Conservation (phyloP, 495 filamentous ascomycete genomes). For the Parathielavia appendiculata region DNA sequence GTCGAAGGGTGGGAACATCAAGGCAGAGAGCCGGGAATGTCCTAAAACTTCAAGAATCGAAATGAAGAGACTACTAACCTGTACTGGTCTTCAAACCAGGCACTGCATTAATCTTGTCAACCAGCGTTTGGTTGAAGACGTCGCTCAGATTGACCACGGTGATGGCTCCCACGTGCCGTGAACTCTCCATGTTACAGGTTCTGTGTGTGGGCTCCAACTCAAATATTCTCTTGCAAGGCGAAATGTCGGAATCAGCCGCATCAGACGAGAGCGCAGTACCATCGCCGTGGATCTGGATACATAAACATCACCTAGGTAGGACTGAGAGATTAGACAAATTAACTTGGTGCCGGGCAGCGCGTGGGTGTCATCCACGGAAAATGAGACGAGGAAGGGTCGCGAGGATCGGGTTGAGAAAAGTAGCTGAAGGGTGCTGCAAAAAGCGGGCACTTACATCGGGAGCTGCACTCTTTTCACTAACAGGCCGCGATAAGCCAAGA, state of each 20-base stretch:
- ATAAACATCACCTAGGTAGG: neutral
- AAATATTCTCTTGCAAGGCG: neutral
- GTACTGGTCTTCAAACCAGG: slow-evolving; percentile 48
- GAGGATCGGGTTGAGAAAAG: neutral
- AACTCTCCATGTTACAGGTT: slow-evolving; percentile 29
- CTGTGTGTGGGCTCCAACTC: neutral
- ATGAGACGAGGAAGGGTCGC: neutral
- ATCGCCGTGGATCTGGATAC: neutral
- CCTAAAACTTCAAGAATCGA: neutral
- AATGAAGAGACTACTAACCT: slow-evolving; percentile 34
- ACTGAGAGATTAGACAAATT: neutral
- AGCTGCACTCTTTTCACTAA: neutral
- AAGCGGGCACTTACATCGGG: neutral
- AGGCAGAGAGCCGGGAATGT: no score
- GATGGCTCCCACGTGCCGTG: slow-evolving; percentile 31
- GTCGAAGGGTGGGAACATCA: neutral
- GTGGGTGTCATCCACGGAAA: neutral
- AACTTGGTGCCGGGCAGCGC: neutral
- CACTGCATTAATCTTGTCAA: slow-evolving; percentile 45
- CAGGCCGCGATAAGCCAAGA: neutral
- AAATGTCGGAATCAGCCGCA: slow-evolving; percentile 1
- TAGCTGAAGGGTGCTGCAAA: neutral
- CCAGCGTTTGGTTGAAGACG: slow-evolving; percentile 36
- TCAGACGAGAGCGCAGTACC: slow-evolving; percentile 1
- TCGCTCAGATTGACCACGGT: slow-evolving; percentile 46